These are phyloP conservation scores for Tricholoma sp. DNA, from an alignment of 768 basidiomycete genomes.

Conservation along the genomic window DNA sequence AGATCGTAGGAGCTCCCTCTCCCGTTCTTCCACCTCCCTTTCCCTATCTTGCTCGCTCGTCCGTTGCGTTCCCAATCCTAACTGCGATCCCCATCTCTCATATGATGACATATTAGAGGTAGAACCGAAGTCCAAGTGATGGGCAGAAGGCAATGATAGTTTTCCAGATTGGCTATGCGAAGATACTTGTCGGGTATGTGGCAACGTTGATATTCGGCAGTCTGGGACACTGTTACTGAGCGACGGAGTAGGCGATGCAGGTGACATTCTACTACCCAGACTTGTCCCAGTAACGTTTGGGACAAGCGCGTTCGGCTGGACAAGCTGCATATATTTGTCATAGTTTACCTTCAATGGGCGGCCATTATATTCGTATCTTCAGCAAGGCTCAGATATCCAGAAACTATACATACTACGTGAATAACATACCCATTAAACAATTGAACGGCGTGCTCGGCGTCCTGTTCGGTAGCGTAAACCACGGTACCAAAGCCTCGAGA, in stretches of 20 bases:
- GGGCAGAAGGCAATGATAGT: constrained; percentile 4
- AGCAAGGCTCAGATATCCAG: constrained; percentile 3
- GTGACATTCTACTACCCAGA: constrained; percentile 4
- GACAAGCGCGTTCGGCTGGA: constrained; percentile 1
- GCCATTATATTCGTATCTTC: constrained; percentile 84
- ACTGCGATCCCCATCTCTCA: constrained; percentile 20
- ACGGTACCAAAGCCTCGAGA: constrained; percentile 94
- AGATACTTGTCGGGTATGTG: constrained; percentile 4
- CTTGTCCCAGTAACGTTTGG: constrained; percentile 4
- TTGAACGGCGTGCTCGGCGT: constrained; percentile 77
- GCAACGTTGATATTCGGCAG: constrained; percentile 3
- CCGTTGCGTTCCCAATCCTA: background rate
- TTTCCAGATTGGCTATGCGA: constrained; percentile 6
- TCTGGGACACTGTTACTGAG: constrained; percentile 7
- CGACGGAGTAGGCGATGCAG: constrained; percentile 18
- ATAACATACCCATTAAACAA: constrained; percentile 85
- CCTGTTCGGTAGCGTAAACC: constrained; percentile 73
- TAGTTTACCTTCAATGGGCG: constrained; percentile 85
- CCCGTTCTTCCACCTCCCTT: constrained; percentile 2
- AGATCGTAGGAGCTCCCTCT: constrained; percentile 6
- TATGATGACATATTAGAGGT: constrained; percentile 20
- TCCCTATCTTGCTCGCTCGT: background rate
- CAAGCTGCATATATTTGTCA: constrained; percentile 65
- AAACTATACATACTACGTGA: constrained; percentile 2
- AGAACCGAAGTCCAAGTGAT: constrained; percentile 9